These are phyloP conservation scores for Aspergillus sergii DNA, from an alignment of 2,329 filamentous ascomycete genomes.

Conservation along the genomic window DNA sequence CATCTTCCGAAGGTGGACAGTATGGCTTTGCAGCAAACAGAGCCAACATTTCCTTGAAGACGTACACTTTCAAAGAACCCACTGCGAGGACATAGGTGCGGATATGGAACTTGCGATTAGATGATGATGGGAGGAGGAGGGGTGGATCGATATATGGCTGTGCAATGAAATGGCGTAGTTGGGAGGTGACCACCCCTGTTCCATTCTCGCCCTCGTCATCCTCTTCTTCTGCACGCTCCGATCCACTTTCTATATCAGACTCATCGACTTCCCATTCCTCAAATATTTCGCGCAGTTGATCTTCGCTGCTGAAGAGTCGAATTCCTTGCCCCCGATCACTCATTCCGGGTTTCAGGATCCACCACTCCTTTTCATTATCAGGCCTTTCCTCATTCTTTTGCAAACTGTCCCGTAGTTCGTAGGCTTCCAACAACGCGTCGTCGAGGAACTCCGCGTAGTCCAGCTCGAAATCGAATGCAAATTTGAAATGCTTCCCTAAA, in stretches of 20 bases:
- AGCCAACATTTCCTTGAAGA: constrained; percentile 89
- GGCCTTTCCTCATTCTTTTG: constrained; percentile 69
- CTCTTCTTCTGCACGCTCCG: constrained; percentile 40
- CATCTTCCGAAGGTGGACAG: constrained; percentile 56
- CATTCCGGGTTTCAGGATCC: constrained; percentile 98
- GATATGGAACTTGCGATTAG: constrained; percentile 87
- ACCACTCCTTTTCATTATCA: constrained; percentile 73
- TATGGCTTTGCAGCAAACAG: constrained; percentile 84
- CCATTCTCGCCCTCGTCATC: constrained; percentile 26
- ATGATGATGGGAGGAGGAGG: constrained; percentile 67
- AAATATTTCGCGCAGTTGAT: constrained; percentile 83
- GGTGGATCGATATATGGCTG: constrained; percentile 94
- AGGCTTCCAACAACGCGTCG: constrained; percentile 87
- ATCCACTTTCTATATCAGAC: constrained; percentile 53
- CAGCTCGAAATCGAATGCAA: constrained; percentile 84
- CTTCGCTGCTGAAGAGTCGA: constrained; percentile 80
- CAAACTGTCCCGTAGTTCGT: constrained; percentile 79
- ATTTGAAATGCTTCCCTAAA: constrained; percentile 71
- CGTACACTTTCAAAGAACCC: constrained; percentile 77
- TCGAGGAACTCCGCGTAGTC: constrained; percentile 97
- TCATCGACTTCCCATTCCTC: constrained; percentile 81
- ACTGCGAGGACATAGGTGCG: constrained; percentile 84
- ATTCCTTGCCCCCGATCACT: constrained; percentile 95
- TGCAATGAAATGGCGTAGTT: constrained; percentile 92
- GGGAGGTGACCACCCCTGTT: constrained; percentile 74